Evolutionary conservation across 331 rosid species (phyloP).

Genomic region (Acacia pycnantha): DNA sequence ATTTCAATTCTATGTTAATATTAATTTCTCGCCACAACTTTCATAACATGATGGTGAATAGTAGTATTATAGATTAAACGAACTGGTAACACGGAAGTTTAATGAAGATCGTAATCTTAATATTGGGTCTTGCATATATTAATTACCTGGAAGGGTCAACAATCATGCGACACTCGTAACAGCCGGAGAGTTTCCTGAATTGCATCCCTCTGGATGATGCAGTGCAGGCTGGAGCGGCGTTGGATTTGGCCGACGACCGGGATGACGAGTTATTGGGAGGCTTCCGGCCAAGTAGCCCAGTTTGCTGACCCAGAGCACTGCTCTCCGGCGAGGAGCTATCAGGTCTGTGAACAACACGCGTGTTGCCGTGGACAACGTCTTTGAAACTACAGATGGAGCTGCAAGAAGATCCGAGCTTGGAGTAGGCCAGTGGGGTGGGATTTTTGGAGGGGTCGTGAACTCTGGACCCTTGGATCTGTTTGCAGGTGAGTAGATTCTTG

Average conservation of each 20-base stretch:
- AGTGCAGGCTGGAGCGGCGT: conserved; percentile 40
- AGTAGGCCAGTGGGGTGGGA: conserved; percentile 30
- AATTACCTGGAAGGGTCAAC: conserved; percentile 82
- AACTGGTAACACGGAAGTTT: background rate
- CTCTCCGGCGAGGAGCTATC: conserved; percentile 95
- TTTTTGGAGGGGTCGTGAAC: conserved; percentile 77
- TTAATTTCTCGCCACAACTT: background rate
- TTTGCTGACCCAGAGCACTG: conserved; percentile 76
- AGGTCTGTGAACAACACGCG: conserved; percentile 75
- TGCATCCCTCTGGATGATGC: conserved; percentile 83
- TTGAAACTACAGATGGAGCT: conserved; percentile 88
- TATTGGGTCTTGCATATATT: background rate
- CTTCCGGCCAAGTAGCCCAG: conserved; percentile 60
- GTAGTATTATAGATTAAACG: background rate
- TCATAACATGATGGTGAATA: background rate
- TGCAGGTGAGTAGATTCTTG: conserved; percentile 82
- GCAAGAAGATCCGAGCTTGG: conserved; percentile 83
- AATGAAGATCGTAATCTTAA: background rate
- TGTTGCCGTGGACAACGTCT: conserved; percentile 84
- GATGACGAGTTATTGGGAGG: conserved; percentile 37
- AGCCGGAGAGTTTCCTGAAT: conserved; percentile 88
- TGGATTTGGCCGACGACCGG: conserved; percentile 50
- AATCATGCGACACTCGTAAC: conserved; percentile 95
- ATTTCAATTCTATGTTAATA: background rate
- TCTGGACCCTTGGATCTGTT: conserved; percentile 73